Evolutionary conservation across 768 basidiomycete genomes (phyloP), one percentile per base, ranked within the genome.

Genomic region (Cubamyces lactineus): DNA sequence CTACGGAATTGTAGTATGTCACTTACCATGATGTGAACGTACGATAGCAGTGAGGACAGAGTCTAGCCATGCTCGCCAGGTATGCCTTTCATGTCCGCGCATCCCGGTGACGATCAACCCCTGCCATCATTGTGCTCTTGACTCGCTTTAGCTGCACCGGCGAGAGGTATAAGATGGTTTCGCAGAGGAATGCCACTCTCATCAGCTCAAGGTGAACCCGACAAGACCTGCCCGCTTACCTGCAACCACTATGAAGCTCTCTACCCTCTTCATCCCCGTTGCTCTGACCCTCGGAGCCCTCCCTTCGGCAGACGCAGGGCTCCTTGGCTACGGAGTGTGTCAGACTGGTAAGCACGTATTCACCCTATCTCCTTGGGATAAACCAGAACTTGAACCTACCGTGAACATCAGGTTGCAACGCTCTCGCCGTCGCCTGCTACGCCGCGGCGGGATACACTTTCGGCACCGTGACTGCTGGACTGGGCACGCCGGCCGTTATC

Each of bases 401-500:
- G 30, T 16, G 2, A 13, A 13, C 21, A 15, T 34, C 5, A 62
- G 61, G 61, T 16, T 62, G 54, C 42, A 62, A 57, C 49, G 6
- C 53, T 6, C 2, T 61, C 16, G 60, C 41, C n/a, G 46, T 52
- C 21, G 55, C 55, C 8, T 62, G 61, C 42, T 62, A 62, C 42
- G 48, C 50, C n/a, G 61, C 47, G 8, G 61, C 55, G 4, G 61
- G 61, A 1, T 28, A n/a, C 21, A 76, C 74, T 0, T 82, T 82
- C 59, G 82, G 80, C 6, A 80, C 79, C 5, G 66, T 80, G 43
- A 55, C 76, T 9, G 79, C 77, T 1, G 75, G 75, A 8, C 50
- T 73, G 0, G 69, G 69, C 1, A 73, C 77, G 1, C 79, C 80
- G 0, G 68, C 78, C 1, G 75, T 68, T 2, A 71, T 78, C 53